Evolutionary conservation across 768 basidiomycete genomes (phyloP).

Genomic region (Crucibulum laeve): DNA sequence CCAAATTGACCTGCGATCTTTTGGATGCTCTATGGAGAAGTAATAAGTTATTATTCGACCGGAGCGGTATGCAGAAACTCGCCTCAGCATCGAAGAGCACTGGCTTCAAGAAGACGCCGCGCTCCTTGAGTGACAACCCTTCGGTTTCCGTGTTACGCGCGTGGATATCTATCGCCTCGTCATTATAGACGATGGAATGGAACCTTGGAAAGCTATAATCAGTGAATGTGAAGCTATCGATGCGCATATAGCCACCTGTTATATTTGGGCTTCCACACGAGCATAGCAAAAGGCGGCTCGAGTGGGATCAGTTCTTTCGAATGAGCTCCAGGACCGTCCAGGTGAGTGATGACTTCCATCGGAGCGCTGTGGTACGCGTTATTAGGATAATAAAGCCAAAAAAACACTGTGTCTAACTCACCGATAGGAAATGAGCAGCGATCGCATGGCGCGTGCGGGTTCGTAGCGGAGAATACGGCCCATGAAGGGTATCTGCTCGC

Average conservation of each 20-base stretch:
- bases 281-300: conserved; percentile 57
- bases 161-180: conserved; percentile 42
- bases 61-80: conserved; percentile 9
- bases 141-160: conserved; percentile 14
- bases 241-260: conserved; percentile 37
- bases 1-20: conserved; percentile 60
- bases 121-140: conserved; percentile 15
- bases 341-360: background rate
- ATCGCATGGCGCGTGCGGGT: conserved; percentile 69
- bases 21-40: conserved; percentile 39
- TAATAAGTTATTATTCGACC: background rate
- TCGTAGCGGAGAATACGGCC: conserved; percentile 77
- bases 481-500: conserved; percentile 57
- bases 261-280: conserved; percentile 47
- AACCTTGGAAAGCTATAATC: conserved; percentile 18
- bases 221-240: background rate
- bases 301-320: conserved; percentile 31
- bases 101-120: conserved; percentile 47
- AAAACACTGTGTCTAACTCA: conserved; percentile 17
- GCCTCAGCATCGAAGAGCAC: conserved; percentile 60
- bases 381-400: background rate
- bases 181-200: conserved; percentile 49
- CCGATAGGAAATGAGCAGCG: conserved; percentile 75
- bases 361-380: background rate
- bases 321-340: conserved; percentile 3